Evolutionary conservation across 2,329 filamentous ascomycete genomes (phyloP).

Genomic region (Colletotrichum sp.): DNA sequence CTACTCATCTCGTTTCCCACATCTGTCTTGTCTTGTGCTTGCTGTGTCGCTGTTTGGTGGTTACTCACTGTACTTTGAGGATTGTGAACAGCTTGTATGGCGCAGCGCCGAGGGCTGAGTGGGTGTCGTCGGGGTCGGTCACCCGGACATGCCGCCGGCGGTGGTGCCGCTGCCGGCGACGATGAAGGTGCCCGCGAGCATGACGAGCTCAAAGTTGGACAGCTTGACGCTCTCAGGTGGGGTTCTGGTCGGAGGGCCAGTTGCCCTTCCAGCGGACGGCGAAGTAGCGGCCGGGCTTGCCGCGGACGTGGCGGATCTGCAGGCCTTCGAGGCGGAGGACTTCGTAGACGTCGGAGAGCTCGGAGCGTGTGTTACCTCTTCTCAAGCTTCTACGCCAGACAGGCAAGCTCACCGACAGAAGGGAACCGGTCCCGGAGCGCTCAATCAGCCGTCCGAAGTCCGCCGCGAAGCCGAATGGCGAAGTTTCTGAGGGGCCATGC

Average conservation of each 20-base stretch:
- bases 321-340: slow-evolving; percentile 29
- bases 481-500: slow-evolving; percentile 40
- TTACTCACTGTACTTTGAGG: neutral
- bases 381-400: no score
- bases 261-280: slow-evolving; percentile 61
- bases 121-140: no score
- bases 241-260: slow-evolving; percentile 61
- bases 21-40: neutral
- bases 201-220: neutral
- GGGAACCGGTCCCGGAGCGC: no score
- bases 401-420: no score
- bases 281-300: slow-evolving; percentile 47
- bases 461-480: no score
- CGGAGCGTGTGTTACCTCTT: neutral
- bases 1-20: neutral
- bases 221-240: slow-evolving; percentile 54
- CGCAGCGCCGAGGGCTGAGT: no score
- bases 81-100: neutral
- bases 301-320: slow-evolving; percentile 40
- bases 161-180: neutral
- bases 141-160: neutral
- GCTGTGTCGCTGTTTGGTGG: neutral
- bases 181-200: neutral
- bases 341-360: slow-evolving; percentile 38
- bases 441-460: no score